Evolutionary conservation across 306 rosid genomes (phyloP), one percentile per base, ranked within the genome.

Genomic region (Vicia faba): DNA sequence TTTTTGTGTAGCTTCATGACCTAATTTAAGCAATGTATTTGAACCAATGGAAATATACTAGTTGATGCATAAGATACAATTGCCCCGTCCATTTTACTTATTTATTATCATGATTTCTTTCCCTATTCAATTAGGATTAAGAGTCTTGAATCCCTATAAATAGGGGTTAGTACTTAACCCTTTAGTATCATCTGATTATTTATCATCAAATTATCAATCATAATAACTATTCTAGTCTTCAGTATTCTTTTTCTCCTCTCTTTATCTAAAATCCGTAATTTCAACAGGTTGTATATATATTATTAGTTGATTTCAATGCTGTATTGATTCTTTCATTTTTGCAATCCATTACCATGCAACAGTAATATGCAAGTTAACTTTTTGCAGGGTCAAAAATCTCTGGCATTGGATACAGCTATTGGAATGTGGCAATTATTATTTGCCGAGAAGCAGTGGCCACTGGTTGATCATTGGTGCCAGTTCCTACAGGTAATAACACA

Each of bases 401-500:
- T 95, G 80, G 99, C 99, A 18, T 79, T 95, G 85, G 99, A 95
- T 81, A 95, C 99, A 33, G 99, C 99, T 36, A 95, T 95, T 75
- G 99, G 99, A 77, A 95, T 95, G 99, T 95, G 99, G 99, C 96
- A 95, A 78, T 87, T 95, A 77, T 79, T 95, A 57, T 95, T 95
- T 81, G 97, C 97, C 7, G 99, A 95, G 81, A 95, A 77, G 85
- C 96, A 88, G 83, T 95, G 99, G 99, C 95, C 92, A 5, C 77
- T 84, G 75, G 99, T 95, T 48, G 99, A 95, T 74, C 95, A 84
- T 59, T 95, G 99, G 99, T 90, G 97, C 82, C 97, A 90, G 74
- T 95, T 95, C 83, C 82, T 95, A 77, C 99, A 88, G 96, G 99
- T 95, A 69, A 70, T 19, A 68, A 67, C 68, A 54, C 8, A 38